Conservation (phyloP, 768 basidiomycete genomes). For the Mycena chlorophos region DNA sequence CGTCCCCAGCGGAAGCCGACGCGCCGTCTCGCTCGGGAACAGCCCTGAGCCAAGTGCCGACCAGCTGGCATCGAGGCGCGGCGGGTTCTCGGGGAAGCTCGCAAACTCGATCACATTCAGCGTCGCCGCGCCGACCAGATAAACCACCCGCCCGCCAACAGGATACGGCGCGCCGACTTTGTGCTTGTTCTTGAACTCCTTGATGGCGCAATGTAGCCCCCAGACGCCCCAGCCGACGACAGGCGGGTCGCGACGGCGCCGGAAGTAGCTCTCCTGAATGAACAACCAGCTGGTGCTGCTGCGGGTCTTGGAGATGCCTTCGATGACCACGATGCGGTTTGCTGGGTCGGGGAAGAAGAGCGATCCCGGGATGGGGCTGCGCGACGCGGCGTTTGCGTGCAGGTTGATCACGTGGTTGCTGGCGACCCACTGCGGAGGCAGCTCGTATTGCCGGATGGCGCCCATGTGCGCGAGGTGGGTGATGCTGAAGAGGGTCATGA, state of each 20-base stretch:
- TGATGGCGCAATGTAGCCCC: conserved; percentile 52
- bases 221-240: conserved; percentile 57
- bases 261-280: conserved; percentile 54
- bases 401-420: conserved; percentile 45
- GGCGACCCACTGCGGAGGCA: conserved; percentile 50
- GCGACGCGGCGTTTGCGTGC: conserved; percentile 46
- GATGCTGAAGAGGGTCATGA: conserved; percentile 49
- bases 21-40: conserved; percentile 43
- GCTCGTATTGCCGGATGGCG: conserved; percentile 53
- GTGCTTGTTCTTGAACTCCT: conserved; percentile 33
- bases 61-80: conserved; percentile 35
- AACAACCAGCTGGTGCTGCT: conserved; percentile 49
- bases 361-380: conserved; percentile 39
- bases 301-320: conserved; percentile 41
- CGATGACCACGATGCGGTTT: conserved; percentile 48
- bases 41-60: conserved; percentile 39
- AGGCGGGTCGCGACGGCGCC: conserved; percentile 40
- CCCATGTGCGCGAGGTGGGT: conserved; percentile 41
- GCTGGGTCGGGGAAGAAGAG: conserved; percentile 60
- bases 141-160: conserved; percentile 49
- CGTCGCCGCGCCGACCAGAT: conserved; percentile 42
- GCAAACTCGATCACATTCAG: conserved; percentile 48
- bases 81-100: conserved; percentile 38
- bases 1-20: conserved; percentile 45
- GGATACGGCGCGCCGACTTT: conserved; percentile 42